Base-by-base conservation (phyloP, 2,329 filamentous ascomycete genomes). In the Botryosphaeria dothidea region DNA sequence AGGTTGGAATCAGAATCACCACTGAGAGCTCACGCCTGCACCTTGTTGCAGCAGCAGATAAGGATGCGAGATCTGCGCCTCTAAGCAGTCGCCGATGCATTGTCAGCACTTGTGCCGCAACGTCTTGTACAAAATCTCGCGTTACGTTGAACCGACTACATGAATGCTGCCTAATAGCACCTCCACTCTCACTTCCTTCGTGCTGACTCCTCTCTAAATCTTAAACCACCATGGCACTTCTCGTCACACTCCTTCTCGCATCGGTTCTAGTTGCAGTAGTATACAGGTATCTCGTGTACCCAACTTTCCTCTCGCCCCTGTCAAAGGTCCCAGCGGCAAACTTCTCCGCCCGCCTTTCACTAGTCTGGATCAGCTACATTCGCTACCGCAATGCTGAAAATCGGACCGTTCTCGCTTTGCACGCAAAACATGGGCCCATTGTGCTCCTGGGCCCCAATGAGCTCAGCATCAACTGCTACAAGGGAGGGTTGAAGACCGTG, bases 381-480 rank as follows among this genome's bases (percentile, higher is more conserved):
- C 84, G 91, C 19, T 90, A 84, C 71, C 78, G 75, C 17, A 79
- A 81, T 66, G 75, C 79, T 23, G 90, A 92, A 72, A 92, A 92
- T 70, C 79, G 81, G 15, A 86, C 84, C 0, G 82, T 92, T 2
- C 84, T 87, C 67, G 82, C 78, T 1, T 86, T 86, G 2, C 88
- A 91, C 73, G 74, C 80, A 29, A 79, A 77, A 27, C 76, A 86
- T 2, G 89, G 89, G 0, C 84, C 87, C 0, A 81, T 92, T 19
- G 80, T 92, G 5, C 83, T 88, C 27, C 77, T 92, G 2, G 88
- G 83, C 0, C 89, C 89, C 0, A 82, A 81, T 25, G 90, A 93
- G 70, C 77, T 93, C 68, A 91, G 88, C 46, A 82, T 92, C 48
- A 90, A 91, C 71, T 88, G 85, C 68, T 81, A 90, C 3, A 85